Percentiles rank a stretch among this genome's conserved stretches.
Conservation (phyloP, 306 rosid genomes). For the Mucuna pruriens region DNA sequence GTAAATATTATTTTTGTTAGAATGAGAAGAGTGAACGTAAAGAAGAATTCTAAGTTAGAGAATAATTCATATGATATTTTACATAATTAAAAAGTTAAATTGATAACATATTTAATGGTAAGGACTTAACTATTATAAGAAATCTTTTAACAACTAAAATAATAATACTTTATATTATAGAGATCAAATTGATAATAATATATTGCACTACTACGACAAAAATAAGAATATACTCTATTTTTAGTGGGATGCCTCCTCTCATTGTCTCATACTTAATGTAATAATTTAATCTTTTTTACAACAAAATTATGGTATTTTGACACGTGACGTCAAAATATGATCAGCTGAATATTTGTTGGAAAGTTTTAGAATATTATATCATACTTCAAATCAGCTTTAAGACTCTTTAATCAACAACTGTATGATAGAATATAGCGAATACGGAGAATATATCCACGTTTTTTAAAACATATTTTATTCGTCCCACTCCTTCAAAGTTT, state of each 20-base stretch:
- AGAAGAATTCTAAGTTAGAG: not conserved
- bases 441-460: conserved; percentile 30
- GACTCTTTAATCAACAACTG: conserved; percentile 24
- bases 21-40: not conserved
- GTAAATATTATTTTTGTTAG: not conserved
- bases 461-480: not conserved
- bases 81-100: not conserved
- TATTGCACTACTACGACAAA: not conserved
- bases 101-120: not conserved
- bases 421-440: conserved; percentile 29
- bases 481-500: not conserved
- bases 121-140: not conserved
- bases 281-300: not conserved
- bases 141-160: not conserved
- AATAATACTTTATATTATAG: not conserved
- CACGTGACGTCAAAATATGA: not conserved
- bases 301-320: not conserved
- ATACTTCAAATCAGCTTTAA: conserved; percentile 21
- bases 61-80: not conserved
- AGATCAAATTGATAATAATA: not conserved
- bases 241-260: not conserved
- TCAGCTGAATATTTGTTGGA: conserved; percentile 18
- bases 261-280: not conserved
- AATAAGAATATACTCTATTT: not conserved
- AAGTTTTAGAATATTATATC: conserved; percentile 32